Percentiles rank a stretch among this genome's conserved stretches.
Evolutionary conservation across 108 stramenopile species (phyloP).

Genomic region (Skeletonema grethae): DNA sequence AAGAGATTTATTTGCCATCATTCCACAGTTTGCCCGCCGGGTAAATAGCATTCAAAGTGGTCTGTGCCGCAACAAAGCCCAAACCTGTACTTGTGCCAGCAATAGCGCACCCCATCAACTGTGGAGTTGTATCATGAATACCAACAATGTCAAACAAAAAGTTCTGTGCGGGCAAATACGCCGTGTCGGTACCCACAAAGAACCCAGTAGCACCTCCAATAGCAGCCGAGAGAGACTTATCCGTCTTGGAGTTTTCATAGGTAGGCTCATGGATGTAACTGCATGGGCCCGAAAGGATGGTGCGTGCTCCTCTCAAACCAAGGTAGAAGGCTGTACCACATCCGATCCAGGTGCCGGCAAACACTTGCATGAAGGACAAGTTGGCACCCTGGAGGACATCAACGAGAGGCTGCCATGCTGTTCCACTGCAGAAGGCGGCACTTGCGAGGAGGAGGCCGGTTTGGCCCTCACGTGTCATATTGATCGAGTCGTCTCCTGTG

Average conservation of each 20-base stretch:
- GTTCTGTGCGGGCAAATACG: slow-evolving; percentile 83
- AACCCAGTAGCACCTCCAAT: slow-evolving; percentile 87
- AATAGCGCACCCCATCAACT: slow-evolving; percentile 64
- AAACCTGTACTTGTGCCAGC: slow-evolving; percentile 78
- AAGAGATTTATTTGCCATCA: slow-evolving; percentile 44
- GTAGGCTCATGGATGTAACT: slow-evolving; percentile 65
- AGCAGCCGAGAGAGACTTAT: slow-evolving; percentile 61
- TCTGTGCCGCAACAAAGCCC: slow-evolving; percentile 70
- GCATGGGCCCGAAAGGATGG: slow-evolving; percentile 56
- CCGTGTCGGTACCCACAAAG: slow-evolving; percentile 86
- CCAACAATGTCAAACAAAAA: slow-evolving; percentile 80
- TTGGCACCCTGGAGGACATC: slow-evolving; percentile 76
- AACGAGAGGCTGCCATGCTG: slow-evolving; percentile 84
- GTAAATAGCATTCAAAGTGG: slow-evolving; percentile 64
- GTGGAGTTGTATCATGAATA: slow-evolving; percentile 63
- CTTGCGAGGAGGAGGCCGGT: slow-evolving; percentile 68
- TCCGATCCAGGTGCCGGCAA: slow-evolving; percentile 76
- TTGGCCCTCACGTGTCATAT: slow-evolving; percentile 60
- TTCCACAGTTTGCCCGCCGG: slow-evolving; percentile 79
- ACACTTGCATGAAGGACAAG: slow-evolving; percentile 65
- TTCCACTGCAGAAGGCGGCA: slow-evolving; percentile 85
- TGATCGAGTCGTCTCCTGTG: slow-evolving; percentile 37
- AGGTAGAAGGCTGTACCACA: slow-evolving; percentile 83
- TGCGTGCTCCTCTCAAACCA: slow-evolving; percentile 65
- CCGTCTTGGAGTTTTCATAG: slow-evolving; percentile 65